A percentile compares a stretch with the other conserved stretches of the same genome.
Evolutionary conservation across 1,284 basidiomycete species (phyloP).

Genomic region (Leccinum holopus): DNA sequence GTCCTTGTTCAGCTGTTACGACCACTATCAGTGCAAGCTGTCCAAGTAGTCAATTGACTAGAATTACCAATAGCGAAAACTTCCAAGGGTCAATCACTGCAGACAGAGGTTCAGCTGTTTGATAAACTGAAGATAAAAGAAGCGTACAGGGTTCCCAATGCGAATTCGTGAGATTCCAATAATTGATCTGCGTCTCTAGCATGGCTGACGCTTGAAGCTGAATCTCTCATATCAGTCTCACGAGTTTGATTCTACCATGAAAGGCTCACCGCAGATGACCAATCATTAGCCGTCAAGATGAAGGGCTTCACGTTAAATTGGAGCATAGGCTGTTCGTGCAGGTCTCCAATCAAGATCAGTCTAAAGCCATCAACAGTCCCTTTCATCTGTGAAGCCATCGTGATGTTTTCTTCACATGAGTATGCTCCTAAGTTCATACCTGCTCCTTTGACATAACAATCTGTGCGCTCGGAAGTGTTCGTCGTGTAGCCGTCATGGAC

Average conservation of each 20-base stretch:
- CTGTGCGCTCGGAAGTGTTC: constrained; percentile 51
- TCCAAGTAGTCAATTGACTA: constrained; percentile 1
- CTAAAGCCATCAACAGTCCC: constrained; percentile 89
- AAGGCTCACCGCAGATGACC: constrained; percentile 81
- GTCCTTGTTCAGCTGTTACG: constrained; percentile 53
- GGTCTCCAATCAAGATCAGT: constrained; percentile 91
- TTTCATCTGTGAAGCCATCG: constrained; percentile 55
- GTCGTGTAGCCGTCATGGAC: constrained; percentile 25
- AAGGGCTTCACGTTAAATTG: constrained; percentile 89
- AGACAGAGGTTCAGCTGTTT: constrained; percentile 1
- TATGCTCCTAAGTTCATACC: constrained; percentile 39
- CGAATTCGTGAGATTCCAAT: constrained; percentile 97
- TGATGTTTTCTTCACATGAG: constrained; percentile 1
- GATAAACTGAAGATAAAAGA: not conserved
- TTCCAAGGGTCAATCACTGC: constrained; percentile 96
- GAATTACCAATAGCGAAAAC: constrained; percentile 68
- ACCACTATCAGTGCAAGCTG: constrained; percentile 12
- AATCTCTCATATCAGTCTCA: constrained; percentile 13
- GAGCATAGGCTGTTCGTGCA: constrained; percentile 93
- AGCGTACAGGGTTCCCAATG: constrained; percentile 94
- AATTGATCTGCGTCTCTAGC: constrained; percentile 82
- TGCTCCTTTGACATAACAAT: constrained; percentile 81
- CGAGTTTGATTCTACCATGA: not conserved
- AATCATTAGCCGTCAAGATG: constrained; percentile 83
- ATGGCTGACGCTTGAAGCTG: constrained; percentile 83